phyloP scores from a whole-genome alignment of 2,329 filamentous ascomycete genomes.

The Colletotrichum sp. region DNA sequence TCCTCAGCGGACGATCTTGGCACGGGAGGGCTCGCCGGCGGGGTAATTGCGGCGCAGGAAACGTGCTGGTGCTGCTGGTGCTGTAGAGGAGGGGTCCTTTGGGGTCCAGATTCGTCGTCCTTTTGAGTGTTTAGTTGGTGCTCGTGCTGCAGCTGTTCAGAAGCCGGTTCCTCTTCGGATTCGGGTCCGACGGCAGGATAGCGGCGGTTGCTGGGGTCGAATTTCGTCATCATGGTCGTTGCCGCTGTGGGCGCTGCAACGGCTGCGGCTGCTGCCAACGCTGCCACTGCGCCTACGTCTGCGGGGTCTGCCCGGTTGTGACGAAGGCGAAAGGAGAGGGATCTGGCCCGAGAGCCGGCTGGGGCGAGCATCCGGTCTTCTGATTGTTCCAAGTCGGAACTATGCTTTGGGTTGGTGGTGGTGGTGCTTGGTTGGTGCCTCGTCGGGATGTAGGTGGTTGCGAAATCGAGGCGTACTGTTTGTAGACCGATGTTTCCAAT shows the following conservation, averaged over 20 bases:
- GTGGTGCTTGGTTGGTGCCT: neutral
- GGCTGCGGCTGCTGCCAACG: neutral
- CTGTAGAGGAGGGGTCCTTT: neutral
- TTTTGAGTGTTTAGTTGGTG: neutral
- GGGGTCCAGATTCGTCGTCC: neutral
- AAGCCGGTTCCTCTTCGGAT: neutral
- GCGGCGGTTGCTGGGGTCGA: neutral
- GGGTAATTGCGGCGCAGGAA: conserved; percentile 14
- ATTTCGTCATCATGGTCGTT: conserved; percentile 17
- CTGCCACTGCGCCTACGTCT: neutral
- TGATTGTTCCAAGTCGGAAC: neutral
- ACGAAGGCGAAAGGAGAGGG: conserved; percentile 6
- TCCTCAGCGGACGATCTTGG: conserved; percentile 5
- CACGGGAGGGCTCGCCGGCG: conserved; percentile 15
- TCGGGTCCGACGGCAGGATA: neutral
- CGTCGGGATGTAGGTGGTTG: neutral
- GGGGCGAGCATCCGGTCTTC: conserved; percentile 9
- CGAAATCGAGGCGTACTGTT: neutral
- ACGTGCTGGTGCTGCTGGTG: neutral
- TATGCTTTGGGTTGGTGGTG: neutral
- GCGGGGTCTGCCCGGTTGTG: conserved; percentile 4
- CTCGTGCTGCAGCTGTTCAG: neutral
- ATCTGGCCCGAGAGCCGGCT: conserved; percentile 12
- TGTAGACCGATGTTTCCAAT: neutral
- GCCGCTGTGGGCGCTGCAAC: neutral